Conservation (phyloP, 176 grass and related monocot species). For the Triticum monococcum region DNA sequence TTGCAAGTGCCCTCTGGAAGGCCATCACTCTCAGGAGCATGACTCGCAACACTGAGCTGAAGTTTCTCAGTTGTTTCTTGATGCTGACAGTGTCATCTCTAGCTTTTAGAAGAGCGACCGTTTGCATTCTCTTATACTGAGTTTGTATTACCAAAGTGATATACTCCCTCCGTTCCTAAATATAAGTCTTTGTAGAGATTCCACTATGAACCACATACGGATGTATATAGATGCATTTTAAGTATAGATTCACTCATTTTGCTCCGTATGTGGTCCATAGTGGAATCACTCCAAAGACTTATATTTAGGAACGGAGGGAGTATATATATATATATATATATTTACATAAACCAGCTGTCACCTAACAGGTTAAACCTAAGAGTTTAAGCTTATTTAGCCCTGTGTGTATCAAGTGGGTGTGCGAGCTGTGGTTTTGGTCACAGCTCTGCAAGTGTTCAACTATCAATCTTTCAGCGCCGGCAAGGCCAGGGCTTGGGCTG, state of each 20-base stretch:
- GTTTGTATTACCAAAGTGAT: neutral
- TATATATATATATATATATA: neutral
- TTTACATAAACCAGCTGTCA: neutral
- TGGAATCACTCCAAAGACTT: no score
- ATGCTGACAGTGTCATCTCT: neutral
- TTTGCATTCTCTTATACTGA: neutral
- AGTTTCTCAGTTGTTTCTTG: slow-evolving; percentile 15
- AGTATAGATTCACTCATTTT: no score
- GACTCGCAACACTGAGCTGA: slow-evolving; percentile 20
- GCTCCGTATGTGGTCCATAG: no score
- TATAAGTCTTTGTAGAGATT: no score
- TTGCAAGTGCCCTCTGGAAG: slow-evolving; percentile 49
- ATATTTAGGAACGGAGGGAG: no score
- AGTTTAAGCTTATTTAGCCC: neutral
- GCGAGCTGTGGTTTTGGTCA: neutral
- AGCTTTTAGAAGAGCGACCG: neutral
- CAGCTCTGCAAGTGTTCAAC: neutral
- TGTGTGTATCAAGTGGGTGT: neutral
- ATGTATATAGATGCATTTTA: no score
- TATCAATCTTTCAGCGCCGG: neutral
- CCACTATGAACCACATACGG: no score
- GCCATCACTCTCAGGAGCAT: slow-evolving; percentile 22
- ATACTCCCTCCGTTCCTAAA: no score
- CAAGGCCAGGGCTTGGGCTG: neutral
- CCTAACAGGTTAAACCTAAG: neutral